These are phyloP conservation scores for Phytophthora macrochlamydospora DNA, from an alignment of 352 stramenopile genomes.

Conservation along the genomic window DNA sequence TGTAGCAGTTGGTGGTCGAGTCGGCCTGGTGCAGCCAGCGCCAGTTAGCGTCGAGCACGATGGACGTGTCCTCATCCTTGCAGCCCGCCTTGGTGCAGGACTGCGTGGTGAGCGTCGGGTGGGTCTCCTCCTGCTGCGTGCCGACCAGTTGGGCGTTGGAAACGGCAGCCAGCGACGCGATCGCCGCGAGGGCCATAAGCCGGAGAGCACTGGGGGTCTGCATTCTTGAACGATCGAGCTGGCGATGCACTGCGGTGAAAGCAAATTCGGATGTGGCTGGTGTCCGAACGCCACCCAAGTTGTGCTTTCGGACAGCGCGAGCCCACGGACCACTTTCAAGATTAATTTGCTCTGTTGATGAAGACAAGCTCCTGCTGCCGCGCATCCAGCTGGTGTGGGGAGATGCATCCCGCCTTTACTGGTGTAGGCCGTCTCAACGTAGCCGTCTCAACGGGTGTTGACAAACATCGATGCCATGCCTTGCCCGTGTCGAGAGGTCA, in stretches of 20 bases:
- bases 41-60: slow-evolving; percentile 55
- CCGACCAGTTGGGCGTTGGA: slow-evolving; percentile 1
- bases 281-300: neutral
- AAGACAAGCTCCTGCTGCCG: neutral
- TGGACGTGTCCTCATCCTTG: slow-evolving; percentile 29
- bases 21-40: slow-evolving; percentile 47
- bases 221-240: neutral
- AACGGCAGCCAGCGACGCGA: neutral
- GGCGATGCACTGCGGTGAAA: slow-evolving; percentile 3
- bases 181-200: slow-evolving; percentile 3
- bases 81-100: slow-evolving; percentile 28
- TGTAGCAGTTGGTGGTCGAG: slow-evolving; percentile 31
- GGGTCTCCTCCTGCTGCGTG: slow-evolving; percentile 20
- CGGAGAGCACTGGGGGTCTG: slow-evolving; percentile 7
- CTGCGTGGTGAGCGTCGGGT: slow-evolving; percentile 33
- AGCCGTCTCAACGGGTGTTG: too few species aligned
- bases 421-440: neutral
- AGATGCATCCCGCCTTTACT: neutral
- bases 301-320: slow-evolving; percentile 1
- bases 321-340: neutral
- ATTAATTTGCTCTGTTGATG: neutral
- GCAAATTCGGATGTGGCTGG: slow-evolving; percentile 5
- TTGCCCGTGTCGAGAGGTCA: too few species aligned
- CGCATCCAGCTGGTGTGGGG: slow-evolving; percentile 1
- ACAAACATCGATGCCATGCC: too few species aligned